Evolutionary conservation across 805 yeast species (phyloP).

Genomic region (Kregervanrija pseudodelftensis): DNA sequence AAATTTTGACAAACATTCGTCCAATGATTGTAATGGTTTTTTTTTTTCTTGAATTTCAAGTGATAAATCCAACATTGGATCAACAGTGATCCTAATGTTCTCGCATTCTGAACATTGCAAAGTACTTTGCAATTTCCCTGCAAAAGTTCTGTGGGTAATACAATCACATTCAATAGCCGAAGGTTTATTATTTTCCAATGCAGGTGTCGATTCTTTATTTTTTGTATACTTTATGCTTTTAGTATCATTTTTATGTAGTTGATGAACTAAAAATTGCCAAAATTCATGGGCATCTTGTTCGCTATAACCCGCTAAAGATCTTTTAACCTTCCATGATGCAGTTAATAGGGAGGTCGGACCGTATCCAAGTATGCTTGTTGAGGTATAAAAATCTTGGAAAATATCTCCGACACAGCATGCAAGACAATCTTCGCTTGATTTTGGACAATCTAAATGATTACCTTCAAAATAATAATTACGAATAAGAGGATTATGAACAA

Average conservation of each 20-base stretch:
- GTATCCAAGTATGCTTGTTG: conserved; percentile 53
- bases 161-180: conserved; percentile 50
- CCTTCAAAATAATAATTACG: conserved; percentile 73
- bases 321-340: conserved; percentile 84
- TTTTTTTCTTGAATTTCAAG: conserved; percentile 52
- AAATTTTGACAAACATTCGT: conserved; percentile 67
- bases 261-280: conserved; percentile 85
- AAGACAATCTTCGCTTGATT: conserved; percentile 45
- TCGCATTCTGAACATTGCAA: conserved; percentile 68
- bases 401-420: conserved; percentile 82
- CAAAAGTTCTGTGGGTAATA: conserved; percentile 73
- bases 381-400: conserved; percentile 66
- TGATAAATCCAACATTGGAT: conserved; percentile 86
- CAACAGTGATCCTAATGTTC: conserved; percentile 59
- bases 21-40: conserved; percentile 31
- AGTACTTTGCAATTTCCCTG: conserved; percentile 77
- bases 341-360: conserved; percentile 76
- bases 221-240: conserved; percentile 13
- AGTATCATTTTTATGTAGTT: conserved; percentile 54
- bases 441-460: conserved; percentile 53
- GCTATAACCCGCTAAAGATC: conserved; percentile 86
- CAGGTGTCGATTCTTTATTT: conserved; percentile 19
- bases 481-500: conserved; percentile 85
- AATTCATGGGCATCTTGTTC: conserved; percentile 99
- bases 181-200: conserved; percentile 3